Base-by-base conservation (phyloP, 305 asterid species). In the Fraxinus dipetala region DNA sequence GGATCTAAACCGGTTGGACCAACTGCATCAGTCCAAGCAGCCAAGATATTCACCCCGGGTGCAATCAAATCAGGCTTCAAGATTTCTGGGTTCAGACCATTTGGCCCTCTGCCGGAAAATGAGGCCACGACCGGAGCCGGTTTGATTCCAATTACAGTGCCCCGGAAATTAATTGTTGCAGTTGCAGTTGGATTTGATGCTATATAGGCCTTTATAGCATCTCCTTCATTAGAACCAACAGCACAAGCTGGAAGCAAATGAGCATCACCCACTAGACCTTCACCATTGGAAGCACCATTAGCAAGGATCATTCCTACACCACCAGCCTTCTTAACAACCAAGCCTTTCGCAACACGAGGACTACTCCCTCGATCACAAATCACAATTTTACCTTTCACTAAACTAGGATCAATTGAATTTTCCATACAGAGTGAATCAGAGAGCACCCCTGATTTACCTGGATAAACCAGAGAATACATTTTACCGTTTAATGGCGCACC, bases 121-220 rank as follows among this genome's bases (percentile, higher is more conserved):
- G 98, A 93, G 14, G 98, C 98, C 10, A 95, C 98, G 0, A 95
- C 98, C 1, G 99, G 97, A 43, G 99, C 99, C 0, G 99, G 99
- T 78, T 90, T 92, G 82, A 91, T 86, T 5, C 99, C 99, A 20
- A 94, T 72, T 6, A 91, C 86, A 1, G 99, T 95, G 35, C 98
- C 98, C 2, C 78, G 79, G 86, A 95, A 94, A 72, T 81, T 81
- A 30, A 95, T 90, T 0, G 99, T 94, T 18, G 97, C 98, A 0
- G 83, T 87, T 28, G 96, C 95, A 0, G 81, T 5, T 0, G 90
- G 88, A 45, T 87, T 80, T 2, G 93, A 81, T 0, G 90, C 84
- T 31, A 91, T 59, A 32, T 84, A 92, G 1, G 97, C 84, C 77
- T 94, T 94, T 32, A 95, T 91, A 54, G 86, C 84, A 75, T 95